Evolutionary conservation across 257 asterid species (phyloP), one percentile per base, ranked within the genome.

Genomic region (Nicotiana undulata): DNA sequence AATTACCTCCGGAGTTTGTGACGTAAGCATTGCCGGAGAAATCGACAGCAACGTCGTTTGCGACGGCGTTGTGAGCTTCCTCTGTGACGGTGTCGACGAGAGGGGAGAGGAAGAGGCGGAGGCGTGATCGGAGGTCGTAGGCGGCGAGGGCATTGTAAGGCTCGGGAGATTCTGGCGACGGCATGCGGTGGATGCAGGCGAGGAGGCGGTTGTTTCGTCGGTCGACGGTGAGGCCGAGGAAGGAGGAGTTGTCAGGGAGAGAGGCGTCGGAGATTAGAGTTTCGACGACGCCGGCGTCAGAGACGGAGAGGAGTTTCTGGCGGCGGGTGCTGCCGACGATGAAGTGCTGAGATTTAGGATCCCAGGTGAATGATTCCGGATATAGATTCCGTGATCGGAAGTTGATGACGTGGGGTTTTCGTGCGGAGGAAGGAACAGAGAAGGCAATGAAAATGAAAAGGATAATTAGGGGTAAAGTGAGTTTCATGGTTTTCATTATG

Each of bases 351-450:
- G 88, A 88, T 53, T 83, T 87, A 0, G 90, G 91, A 63, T 95
- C 98, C 97, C 96, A 95, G 7, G 85, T 34, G 89, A 93, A 86
- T 82, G 98, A 92, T 49, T 87, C 87, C 4, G 95, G 98, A 80
- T 82, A 90, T 79, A 92, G 95, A 49, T 91, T 85, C 1, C 84
- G 85, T 70, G 89, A 90, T 44, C 86, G 86, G 94, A 95, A 89
- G 60, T 86, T 86, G 96, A 95, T 90, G 87, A 84, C 81, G 84
- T 94, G 98, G 60, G 67, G 82, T 8, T 67, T 81, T 16, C 91
- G 84, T 72, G 89, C 87, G 70, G 81, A 46, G 1, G 76, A 9
- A 32, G 89, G 34, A 29, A 31, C 76, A 44, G 85, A 18, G 51
- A 79, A 64, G 5, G 87, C 9, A 18, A 88, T 55, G 76, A 83